phyloP scores from a whole-genome alignment of 192 early-diverging fungal species.

The Chytriomyces sp. region DNA sequence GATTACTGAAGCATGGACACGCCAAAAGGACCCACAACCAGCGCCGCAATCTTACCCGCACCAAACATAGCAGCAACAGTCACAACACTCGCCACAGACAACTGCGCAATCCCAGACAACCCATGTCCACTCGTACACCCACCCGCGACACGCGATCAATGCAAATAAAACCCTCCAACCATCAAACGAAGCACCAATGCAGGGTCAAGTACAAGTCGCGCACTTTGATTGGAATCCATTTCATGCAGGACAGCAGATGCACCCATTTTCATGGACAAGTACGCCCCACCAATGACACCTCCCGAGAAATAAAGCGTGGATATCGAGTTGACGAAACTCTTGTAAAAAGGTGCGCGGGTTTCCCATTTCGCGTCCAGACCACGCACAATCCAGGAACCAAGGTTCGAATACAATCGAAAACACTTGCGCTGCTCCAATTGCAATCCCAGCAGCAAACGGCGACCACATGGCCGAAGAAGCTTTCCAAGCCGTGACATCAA shows the following conservation, averaged over 20 bases:
- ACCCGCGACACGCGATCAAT: slow-evolving; percentile 42
- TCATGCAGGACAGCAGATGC: background rate
- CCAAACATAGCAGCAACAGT: slow-evolving; percentile 45
- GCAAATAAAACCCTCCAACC: slow-evolving; percentile 33
- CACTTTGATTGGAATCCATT: background rate
- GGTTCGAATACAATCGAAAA: slow-evolving; percentile 28
- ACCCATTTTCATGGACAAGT: slow-evolving; percentile 19
- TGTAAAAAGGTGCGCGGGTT: slow-evolving; percentile 29
- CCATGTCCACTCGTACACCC: slow-evolving; percentile 51
- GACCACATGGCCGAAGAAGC: slow-evolving; percentile 25
- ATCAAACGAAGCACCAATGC: background rate
- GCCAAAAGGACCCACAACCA: slow-evolving; percentile 3
- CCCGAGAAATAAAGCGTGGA: slow-evolving; percentile 7
- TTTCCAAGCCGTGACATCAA: background rate
- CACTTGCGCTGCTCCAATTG: slow-evolving; percentile 25
- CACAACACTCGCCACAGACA: slow-evolving; percentile 31
- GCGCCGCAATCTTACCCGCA: slow-evolving; percentile 17
- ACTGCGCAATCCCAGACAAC: slow-evolving; percentile 41
- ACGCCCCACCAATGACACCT: slow-evolving; percentile 34
- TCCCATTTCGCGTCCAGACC: slow-evolving; percentile 37
- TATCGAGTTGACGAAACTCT: background rate
- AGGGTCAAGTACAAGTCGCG: background rate
- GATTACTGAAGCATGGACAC: too few species aligned
- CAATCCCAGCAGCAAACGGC: slow-evolving; percentile 37
- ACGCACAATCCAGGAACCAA: slow-evolving; percentile 23